A percentile compares a stretch with the other conserved stretches of the same genome.
These are phyloP conservation scores for Cytospora chrysosperma DNA, from an alignment of 2,329 filamentous ascomycete genomes.

Conservation along the genomic window DNA sequence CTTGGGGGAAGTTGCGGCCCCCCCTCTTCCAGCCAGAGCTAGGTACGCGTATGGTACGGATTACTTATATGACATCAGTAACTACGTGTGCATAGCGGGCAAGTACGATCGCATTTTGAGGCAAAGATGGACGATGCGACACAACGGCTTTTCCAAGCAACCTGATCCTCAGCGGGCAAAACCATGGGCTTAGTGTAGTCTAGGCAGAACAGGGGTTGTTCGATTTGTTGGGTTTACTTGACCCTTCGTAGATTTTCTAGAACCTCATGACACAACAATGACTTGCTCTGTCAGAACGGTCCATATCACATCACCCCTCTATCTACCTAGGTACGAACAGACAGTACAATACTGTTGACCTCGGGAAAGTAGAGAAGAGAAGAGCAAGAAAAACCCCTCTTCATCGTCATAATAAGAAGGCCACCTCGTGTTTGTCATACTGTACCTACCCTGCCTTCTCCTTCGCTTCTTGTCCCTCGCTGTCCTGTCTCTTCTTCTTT, in stretches of 20 bases:
- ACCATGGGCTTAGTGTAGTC: background rate
- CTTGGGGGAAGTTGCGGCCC: background rate
- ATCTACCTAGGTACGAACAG: too few relatives aligned
- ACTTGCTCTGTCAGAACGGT: background rate
- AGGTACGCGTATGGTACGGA: too few relatives aligned
- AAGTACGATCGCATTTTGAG: background rate
- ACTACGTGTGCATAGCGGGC: background rate
- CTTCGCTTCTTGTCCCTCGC: background rate
- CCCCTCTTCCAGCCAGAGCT: background rate
- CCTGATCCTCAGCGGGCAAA: background rate
- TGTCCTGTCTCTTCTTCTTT: too few relatives aligned
- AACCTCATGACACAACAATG: conserved; percentile 19
- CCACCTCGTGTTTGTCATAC: background rate
- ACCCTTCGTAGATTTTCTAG: background rate
- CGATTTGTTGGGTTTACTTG: conserved; percentile 2
- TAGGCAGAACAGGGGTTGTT: conserved; percentile 6
- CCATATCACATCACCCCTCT: background rate
- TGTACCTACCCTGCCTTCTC: background rate
- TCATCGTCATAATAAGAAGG: conserved; percentile 4
- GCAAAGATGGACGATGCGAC: background rate
- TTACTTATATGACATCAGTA: background rate
- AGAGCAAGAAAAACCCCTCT: background rate
- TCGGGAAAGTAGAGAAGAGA: background rate
- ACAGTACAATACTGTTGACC: background rate
- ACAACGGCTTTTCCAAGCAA: background rate